Percentiles rank a stretch among this genome's conserved stretches.
Evolutionary conservation across 345 rosid species (phyloP).

Genomic region (Triadica sebifera): DNA sequence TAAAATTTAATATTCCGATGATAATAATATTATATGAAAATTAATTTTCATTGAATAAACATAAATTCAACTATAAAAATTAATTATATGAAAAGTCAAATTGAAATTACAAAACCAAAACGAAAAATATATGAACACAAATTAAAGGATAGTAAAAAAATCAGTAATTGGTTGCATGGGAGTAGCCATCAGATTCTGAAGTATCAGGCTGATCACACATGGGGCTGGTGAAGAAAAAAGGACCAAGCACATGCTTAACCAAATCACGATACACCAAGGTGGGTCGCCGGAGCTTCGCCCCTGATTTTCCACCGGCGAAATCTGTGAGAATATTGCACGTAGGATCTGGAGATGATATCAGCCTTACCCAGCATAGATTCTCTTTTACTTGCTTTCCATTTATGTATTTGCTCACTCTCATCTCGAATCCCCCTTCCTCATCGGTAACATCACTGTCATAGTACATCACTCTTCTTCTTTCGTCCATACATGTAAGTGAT

Average conservation of each 20-base stretch:
- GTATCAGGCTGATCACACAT: slow-evolving; percentile 64
- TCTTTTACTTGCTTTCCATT: slow-evolving; percentile 48
- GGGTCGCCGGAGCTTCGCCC: slow-evolving; percentile 55
- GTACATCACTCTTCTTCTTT: slow-evolving; percentile 52
- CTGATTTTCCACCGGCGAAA: slow-evolving; percentile 56
- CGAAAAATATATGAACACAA: too few relatives aligned
- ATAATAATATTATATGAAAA: too few relatives aligned
- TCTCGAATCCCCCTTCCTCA: slow-evolving; percentile 53
- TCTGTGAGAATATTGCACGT: slow-evolving; percentile 61
- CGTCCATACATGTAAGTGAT: slow-evolving; percentile 67
- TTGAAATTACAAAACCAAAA: too few relatives aligned
- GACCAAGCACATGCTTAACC: slow-evolving; percentile 41
- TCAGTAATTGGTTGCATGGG: slow-evolving; percentile 25
- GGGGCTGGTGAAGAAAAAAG: slow-evolving; percentile 61
- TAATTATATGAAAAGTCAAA: too few relatives aligned
- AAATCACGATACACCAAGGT: slow-evolving; percentile 41
- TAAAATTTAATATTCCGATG: too few relatives aligned
- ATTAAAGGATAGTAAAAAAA: background rate
- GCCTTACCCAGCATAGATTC: slow-evolving; percentile 52
- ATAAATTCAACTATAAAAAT: too few relatives aligned
- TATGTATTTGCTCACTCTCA: slow-evolving; percentile 37
- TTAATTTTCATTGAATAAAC: too few relatives aligned
- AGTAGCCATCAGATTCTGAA: background rate
- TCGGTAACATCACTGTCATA: slow-evolving; percentile 66
- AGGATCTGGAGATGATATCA: slow-evolving; percentile 61